Percentiles rank a stretch among this genome's conserved stretches.
Conservation (phyloP, 345 rosid species). For the Ceriops decandra region DNA sequence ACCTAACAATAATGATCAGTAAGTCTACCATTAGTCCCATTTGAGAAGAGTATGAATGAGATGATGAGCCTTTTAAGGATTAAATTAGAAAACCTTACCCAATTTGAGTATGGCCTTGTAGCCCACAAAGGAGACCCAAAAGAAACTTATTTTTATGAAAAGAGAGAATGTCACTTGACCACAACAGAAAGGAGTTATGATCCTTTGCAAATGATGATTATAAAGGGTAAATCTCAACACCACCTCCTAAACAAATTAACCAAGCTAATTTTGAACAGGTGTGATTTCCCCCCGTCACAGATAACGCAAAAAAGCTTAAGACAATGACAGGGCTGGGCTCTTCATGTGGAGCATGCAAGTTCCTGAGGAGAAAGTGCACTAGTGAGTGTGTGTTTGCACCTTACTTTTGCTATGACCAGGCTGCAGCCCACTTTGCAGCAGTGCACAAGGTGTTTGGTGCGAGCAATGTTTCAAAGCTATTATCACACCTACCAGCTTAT, state of each 20-base stretch:
- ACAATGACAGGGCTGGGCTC: constrained; percentile 70
- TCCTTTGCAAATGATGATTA: constrained; percentile 30
- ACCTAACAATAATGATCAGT: constrained; percentile 35
- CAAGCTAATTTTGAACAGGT: constrained; percentile 18
- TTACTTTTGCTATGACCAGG: constrained; percentile 64
- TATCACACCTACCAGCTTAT: constrained; percentile 49
- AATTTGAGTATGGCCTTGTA: constrained; percentile 47
- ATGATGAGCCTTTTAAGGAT: constrained; percentile 26
- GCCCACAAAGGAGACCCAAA: constrained; percentile 64
- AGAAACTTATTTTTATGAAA: constrained; percentile 35
- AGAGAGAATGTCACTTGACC: constrained; percentile 35
- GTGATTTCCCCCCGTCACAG: constrained; percentile 23
- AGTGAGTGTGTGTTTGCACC: constrained; percentile 69
- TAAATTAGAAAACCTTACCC: constrained; percentile 44
- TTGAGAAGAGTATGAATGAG: constrained; percentile 22
- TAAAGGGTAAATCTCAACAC: constrained; percentile 36
- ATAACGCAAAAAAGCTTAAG: constrained; percentile 26
- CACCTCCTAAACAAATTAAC: constrained; percentile 20
- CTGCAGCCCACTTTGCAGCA: constrained; percentile 59
- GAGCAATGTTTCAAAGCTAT: constrained; percentile 66
- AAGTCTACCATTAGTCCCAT: constrained; percentile 20
- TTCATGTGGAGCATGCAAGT: constrained; percentile 86
- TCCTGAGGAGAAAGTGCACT: constrained; percentile 68
- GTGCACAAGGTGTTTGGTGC: constrained; percentile 83
- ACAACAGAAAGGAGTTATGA: constrained; percentile 21